Conservation (phyloP, 2,329 filamentous ascomycete species). For the Paraphoma sp. region DNA sequence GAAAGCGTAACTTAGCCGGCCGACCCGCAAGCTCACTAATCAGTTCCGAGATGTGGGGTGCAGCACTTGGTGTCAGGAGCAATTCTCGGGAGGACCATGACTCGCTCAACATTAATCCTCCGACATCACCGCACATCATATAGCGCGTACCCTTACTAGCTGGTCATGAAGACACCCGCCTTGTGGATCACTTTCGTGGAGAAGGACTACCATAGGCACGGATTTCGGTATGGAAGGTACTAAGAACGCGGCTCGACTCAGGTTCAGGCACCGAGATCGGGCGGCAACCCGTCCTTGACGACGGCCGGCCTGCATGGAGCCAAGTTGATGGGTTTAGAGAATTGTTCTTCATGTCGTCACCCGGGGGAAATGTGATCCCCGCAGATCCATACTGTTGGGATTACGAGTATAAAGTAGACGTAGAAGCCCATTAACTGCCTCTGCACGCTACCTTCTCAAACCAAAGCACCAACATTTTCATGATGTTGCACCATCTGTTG, state of each 20-base stretch:
- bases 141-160: neutral
- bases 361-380: neutral
- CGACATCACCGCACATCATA: constrained; percentile 4
- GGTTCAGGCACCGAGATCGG: neutral
- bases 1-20: neutral
- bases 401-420: neutral
- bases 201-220: too few species aligned
- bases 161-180: too few species aligned
- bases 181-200: too few species aligned
- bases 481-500: neutral
- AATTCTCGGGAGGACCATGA: constrained; percentile 5
- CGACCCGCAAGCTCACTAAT: neutral
- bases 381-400: neutral
- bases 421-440: neutral
- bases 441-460: neutral
- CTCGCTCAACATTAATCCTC: neutral
- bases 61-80: neutral
- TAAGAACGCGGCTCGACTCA: neutral
- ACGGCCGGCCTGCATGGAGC: neutral
- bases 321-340: neutral
- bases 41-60: neutral
- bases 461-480: neutral
- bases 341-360: neutral
- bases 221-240: too few species aligned
- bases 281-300: too few species aligned